Conservation (phyloP, 2,329 filamentous ascomycete species). For the Aureobasidium zeae region DNA sequence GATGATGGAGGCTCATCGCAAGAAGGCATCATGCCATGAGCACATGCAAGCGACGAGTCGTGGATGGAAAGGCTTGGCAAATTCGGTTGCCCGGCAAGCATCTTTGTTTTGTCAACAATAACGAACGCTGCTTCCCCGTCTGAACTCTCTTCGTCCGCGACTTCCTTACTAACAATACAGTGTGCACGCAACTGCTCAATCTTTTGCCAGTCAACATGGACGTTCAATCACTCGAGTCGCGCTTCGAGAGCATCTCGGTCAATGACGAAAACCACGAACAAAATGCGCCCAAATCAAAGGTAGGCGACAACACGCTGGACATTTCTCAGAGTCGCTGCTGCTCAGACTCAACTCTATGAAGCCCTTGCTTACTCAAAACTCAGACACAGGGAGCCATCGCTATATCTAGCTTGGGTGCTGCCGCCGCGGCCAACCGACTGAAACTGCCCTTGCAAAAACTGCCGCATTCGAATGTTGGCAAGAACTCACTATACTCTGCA, state of each 20-base stretch:
- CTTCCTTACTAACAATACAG: constrained; percentile 3
- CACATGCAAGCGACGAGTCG: neutral
- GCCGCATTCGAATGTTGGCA: constrained; percentile 61
- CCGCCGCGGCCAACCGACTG: constrained; percentile 50
- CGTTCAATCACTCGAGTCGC: constrained; percentile 68
- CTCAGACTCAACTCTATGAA: too few species aligned
- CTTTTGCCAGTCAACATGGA: constrained; percentile 46
- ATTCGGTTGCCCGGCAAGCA: constrained; percentile 8
- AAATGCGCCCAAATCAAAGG: constrained; percentile 63
- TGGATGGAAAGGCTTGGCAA: constrained; percentile 1
- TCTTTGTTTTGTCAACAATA: constrained; percentile 14
- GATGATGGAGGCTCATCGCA: neutral
- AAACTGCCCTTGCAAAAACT: constrained; percentile 72
- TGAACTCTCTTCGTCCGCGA: neutral
- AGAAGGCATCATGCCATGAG: neutral
- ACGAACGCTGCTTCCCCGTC: neutral
- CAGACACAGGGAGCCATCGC: constrained; percentile 36
- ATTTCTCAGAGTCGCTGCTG: too few species aligned
- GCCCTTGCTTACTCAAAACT: constrained; percentile 16
- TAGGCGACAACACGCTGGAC: constrained; percentile 31
- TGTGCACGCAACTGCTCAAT: neutral
- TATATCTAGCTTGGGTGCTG: constrained; percentile 37
- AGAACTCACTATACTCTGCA: constrained; percentile 23
- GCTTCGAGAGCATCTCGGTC: constrained; percentile 82
- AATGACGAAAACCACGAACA: constrained; percentile 72